Conservation (phyloP, 805 yeast genomes). For the Tetrapisispora nanseiensis region DNA sequence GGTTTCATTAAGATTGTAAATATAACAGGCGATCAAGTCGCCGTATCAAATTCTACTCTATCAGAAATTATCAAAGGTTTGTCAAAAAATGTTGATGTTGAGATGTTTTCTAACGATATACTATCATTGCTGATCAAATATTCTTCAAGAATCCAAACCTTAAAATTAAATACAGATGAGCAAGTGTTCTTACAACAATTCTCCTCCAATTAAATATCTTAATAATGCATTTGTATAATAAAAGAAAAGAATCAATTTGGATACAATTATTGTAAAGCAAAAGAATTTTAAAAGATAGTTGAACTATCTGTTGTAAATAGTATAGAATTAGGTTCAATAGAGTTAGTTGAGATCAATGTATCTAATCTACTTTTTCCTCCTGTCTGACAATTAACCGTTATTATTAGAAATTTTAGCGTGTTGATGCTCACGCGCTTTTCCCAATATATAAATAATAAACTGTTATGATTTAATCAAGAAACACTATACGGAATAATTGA, state of each 20-base stretch:
- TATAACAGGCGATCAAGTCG: conserved; percentile 12
- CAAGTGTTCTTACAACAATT: conserved; percentile 22
- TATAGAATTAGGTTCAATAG: too few relatives aligned
- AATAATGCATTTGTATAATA: neutral
- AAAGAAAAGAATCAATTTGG: too few relatives aligned
- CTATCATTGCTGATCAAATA: conserved; percentile 20
- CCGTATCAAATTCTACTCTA: conserved; percentile 16
- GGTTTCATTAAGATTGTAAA: conserved; percentile 70
- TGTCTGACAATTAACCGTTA: too few relatives aligned
- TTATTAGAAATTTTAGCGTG: too few relatives aligned
- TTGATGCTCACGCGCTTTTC: neutral
- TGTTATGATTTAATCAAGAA: too few relatives aligned
- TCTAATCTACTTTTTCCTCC: too few relatives aligned
- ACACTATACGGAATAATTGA: neutral
- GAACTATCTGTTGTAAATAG: too few relatives aligned
- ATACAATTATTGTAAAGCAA: too few relatives aligned
- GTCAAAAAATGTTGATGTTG: conserved; percentile 21
- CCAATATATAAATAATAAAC: too few relatives aligned
- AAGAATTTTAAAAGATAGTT: too few relatives aligned
- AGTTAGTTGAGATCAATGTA: too few relatives aligned
- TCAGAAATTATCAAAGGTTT: conserved; percentile 22
- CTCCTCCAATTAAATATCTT: conserved; percentile 3
- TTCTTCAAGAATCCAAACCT: conserved; percentile 14
- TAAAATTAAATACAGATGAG: conserved; percentile 16
- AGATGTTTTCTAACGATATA: conserved; percentile 24